These are phyloP conservation scores for Fusarium stilboides DNA, from an alignment of 2,329 filamentous ascomycete genomes.

Conservation along the genomic window DNA sequence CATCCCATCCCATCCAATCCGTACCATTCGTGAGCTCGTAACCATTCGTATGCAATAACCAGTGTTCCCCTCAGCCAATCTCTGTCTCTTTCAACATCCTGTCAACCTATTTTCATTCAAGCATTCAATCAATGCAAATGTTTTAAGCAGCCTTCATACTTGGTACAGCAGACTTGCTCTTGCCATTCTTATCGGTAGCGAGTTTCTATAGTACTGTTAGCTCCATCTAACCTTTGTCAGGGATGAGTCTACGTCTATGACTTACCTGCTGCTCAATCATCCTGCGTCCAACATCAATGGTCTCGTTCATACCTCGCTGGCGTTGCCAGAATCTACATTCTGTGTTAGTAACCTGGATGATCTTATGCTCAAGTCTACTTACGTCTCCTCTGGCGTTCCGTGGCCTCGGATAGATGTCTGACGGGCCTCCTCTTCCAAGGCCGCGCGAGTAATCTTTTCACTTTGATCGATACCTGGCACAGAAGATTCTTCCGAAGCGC, in stretches of 20 bases:
- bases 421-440: slow-evolving; percentile 75
- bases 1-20: not conserved
- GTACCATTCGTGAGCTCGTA: slow-evolving; percentile 36
- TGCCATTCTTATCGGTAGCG: slow-evolving; percentile 27
- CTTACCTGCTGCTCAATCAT: slow-evolving; percentile 66
- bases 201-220: slow-evolving; percentile 33
- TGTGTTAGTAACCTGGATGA: slow-evolving; percentile 38
- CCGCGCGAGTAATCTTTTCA: slow-evolving; percentile 75
- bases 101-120: not conserved
- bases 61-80: slow-evolving; percentile 3
- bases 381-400: slow-evolving; percentile 67
- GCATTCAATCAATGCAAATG: not conserved
- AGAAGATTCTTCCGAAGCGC: slow-evolving; percentile 65
- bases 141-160: slow-evolving; percentile 42
- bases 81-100: not conserved
- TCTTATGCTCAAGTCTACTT: slow-evolving; percentile 43
- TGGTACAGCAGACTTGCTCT: slow-evolving; percentile 37
- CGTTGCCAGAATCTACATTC: slow-evolving; percentile 71
- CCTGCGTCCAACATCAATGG: slow-evolving; percentile 68
- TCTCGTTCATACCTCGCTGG: slow-evolving; percentile 71
- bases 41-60: slow-evolving; percentile 21
- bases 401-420: slow-evolving; percentile 65
- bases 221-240: not conserved
- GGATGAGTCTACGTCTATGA: not conserved
- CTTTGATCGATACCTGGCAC: slow-evolving; percentile 65